Base-by-base conservation (phyloP, 257 asterid genomes). In the Plantago major region DNA sequence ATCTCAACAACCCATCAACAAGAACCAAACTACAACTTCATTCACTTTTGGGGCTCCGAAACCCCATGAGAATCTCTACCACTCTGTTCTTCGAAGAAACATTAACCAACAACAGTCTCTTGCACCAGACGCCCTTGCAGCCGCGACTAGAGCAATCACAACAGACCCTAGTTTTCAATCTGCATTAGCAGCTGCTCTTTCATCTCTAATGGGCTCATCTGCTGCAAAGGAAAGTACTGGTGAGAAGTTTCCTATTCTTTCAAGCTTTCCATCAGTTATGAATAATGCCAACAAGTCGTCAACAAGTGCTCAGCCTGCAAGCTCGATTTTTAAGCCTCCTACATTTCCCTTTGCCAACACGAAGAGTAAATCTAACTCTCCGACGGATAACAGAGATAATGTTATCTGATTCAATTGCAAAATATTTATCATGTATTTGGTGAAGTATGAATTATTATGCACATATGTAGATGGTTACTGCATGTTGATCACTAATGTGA, bases 71-170 rank as follows among this genome's bases (percentile, higher is more conserved):
- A 75, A 61, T 74, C 75, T 79, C 64, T 80, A 67, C 63, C 95
- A 82, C 68, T 62, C 86, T 55, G 76, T 67, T 69, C 62, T 81
- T 63, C 86, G 79, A 63, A 82, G 74, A 44, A 52, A 65, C 8
- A 58, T 71, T 44, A 67, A 65, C 40, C 0, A 72, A 55, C 95
- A 82, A 28, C 77, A 74, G 30, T 51, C 72, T 58, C 64, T 81
- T 5, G 70, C 72, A 14, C 80, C 82, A n/a, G 98, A 88, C 53
- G 76, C 93, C 9, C 71, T 92, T 37, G 88, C 95, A 17, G 98
- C 97, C 13, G 98, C 98, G 14, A 91, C 98, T 0, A 88, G 88
- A 71, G 98, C 95, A 2, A 81, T 92, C 18, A 78, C 97, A 12
- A 79, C 97, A 0, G 87, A 92, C 70, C 98, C 98, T 0, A 83